These are phyloP conservation scores for Pyrus betulifolia DNA, from an alignment of 306 rosid genomes.

Conservation along the genomic window DNA sequence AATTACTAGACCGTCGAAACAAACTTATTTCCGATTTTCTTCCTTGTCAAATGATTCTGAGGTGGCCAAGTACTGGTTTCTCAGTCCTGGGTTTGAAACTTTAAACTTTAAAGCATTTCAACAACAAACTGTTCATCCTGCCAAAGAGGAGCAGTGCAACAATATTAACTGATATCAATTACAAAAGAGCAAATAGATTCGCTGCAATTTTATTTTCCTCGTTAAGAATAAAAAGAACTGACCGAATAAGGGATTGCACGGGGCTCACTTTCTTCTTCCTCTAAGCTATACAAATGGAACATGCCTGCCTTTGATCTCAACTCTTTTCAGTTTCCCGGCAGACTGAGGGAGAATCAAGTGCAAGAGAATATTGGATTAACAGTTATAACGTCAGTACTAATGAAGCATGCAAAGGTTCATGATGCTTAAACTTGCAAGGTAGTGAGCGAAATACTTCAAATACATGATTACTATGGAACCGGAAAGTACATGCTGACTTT, in stretches of 20 bases:
- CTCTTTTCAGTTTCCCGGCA: not conserved
- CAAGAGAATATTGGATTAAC: not conserved
- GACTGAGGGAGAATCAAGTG: not conserved
- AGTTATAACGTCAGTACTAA: not conserved
- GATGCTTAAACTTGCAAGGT: not conserved
- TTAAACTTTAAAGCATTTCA: not conserved
- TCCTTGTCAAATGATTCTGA: too few species aligned
- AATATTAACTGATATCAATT: not conserved
- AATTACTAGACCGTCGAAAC: too few species aligned
- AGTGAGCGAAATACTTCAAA: not conserved
- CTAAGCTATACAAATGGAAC: not conserved
- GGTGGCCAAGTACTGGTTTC: not conserved
- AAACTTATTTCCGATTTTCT: too few species aligned
- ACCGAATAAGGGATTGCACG: not conserved
- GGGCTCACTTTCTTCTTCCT: constrained; percentile 70
- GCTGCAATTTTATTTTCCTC: not conserved
- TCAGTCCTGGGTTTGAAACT: not conserved
- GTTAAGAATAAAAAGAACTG: not conserved
- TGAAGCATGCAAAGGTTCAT: not conserved
- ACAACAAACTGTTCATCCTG: not conserved
- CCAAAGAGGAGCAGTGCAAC: not conserved
- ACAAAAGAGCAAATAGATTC: not conserved
- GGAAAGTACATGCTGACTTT: not conserved
- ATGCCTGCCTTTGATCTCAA: not conserved
- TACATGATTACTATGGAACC: not conserved